A percentile compares a stretch with the other conserved stretches of the same genome.
Evolutionary conservation across 495 filamentous ascomycete species (phyloP).

Genomic region (Cercophora newfieldiana): DNA sequence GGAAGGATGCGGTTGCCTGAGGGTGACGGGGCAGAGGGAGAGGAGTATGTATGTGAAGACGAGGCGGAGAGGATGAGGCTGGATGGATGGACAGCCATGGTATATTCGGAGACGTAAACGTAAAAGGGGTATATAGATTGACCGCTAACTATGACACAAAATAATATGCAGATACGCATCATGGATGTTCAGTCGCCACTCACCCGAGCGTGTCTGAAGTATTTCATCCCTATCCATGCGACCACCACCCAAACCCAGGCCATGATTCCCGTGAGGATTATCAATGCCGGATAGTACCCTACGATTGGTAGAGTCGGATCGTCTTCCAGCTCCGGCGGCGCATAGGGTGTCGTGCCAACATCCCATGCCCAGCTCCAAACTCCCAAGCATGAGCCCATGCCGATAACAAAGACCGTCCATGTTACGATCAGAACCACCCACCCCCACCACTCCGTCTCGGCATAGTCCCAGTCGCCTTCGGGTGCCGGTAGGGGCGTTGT

Average conservation of each 20-base stretch:
- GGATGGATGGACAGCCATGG: background rate
- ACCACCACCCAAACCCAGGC: slow-evolving; percentile 98
- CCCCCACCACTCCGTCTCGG: slow-evolving; percentile 94
- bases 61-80: background rate
- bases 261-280: slow-evolving; percentile 92
- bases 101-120: background rate
- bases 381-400: slow-evolving; percentile 93
- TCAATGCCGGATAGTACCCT: slow-evolving; percentile 93
- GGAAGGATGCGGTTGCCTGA: slow-evolving; percentile 40
- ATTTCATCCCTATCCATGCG: slow-evolving; percentile 99
- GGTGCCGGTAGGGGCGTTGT: slow-evolving; percentile 42
- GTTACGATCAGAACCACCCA: slow-evolving; percentile 88
- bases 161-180: background rate
- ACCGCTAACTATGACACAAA: background rate
- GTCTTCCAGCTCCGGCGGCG: slow-evolving; percentile 88
- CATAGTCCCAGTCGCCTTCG: slow-evolving; percentile 74
- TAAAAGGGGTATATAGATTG: background rate
- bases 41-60: slow-evolving; percentile 3
- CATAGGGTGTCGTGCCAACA: slow-evolving; percentile 93
- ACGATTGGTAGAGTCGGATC: slow-evolving; percentile 92
- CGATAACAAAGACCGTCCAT: slow-evolving; percentile 92
- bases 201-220: slow-evolving; percentile 96
- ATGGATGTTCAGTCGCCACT: slow-evolving; percentile 40
- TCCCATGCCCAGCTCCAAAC: slow-evolving; percentile 99
- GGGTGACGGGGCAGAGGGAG: background rate